phyloP scores from a whole-genome alignment of 495 filamentous ascomycete genomes.

The Poronia punctata region DNA sequence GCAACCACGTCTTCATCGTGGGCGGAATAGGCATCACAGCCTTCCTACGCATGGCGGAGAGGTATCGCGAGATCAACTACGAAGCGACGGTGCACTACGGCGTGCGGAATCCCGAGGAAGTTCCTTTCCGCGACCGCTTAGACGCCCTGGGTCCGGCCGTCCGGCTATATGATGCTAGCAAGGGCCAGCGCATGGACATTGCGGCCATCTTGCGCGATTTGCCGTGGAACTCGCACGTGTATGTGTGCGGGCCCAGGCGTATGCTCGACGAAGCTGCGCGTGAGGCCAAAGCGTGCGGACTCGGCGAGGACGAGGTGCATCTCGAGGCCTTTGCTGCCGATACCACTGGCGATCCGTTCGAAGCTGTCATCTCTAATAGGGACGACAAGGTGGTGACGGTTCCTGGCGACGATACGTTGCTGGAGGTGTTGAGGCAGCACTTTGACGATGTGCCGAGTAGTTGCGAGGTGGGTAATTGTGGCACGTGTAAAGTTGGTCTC shows the following conservation, averaged over 20 bases:
- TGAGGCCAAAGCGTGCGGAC: slow-evolving; percentile 27
- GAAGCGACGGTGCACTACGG: slow-evolving; percentile 42
- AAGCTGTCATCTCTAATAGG: slow-evolving; percentile 37
- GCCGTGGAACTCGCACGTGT: slow-evolving; percentile 44
- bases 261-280: slow-evolving; percentile 41
- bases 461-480: slow-evolving; percentile 54
- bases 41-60: slow-evolving; percentile 33
- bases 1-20: slow-evolving; percentile 45
- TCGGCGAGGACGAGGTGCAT: slow-evolving; percentile 43
- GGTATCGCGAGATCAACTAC: slow-evolving; percentile 34
- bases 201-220: slow-evolving; percentile 27
- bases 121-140: slow-evolving; percentile 38
- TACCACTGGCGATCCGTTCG: slow-evolving; percentile 48
- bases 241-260: slow-evolving; percentile 46
- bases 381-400: slow-evolving; percentile 25
- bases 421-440: slow-evolving; percentile 32
- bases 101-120: slow-evolving; percentile 34
- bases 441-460: slow-evolving; percentile 41
- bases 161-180: slow-evolving; percentile 38
- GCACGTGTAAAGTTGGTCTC: slow-evolving; percentile 46
- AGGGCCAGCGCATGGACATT: slow-evolving; percentile 43
- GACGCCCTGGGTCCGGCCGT: slow-evolving; percentile 27
- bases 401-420: slow-evolving; percentile 35
- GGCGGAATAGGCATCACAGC: slow-evolving; percentile 50
- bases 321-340: slow-evolving; percentile 49